A percentile compares a stretch with the other conserved stretches of the same genome.
These are phyloP conservation scores for Ustilago trichophora DNA, from an alignment of 1,284 basidiomycete species.

Conservation along the genomic window DNA sequence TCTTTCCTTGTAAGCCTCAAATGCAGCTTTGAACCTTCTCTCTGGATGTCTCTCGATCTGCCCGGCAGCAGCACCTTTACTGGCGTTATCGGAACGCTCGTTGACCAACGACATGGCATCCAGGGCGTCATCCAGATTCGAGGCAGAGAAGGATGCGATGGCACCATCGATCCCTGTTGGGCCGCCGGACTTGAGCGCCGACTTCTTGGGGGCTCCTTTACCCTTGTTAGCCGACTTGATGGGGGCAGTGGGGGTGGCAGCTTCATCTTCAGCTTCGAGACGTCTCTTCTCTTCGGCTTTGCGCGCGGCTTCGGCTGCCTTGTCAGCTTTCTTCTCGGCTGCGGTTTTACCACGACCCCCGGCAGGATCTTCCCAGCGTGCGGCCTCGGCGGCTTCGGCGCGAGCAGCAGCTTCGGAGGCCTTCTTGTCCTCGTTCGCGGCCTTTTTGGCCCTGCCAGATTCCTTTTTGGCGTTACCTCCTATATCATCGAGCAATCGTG, in stretches of 20 bases:
- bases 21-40: constrained; percentile 77
- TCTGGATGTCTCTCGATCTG: constrained; percentile 92
- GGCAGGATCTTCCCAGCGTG: constrained; percentile 75
- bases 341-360: constrained; percentile 75
- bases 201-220: constrained; percentile 46
- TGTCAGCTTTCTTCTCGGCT: constrained; percentile 78
- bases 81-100: constrained; percentile 90
- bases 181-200: constrained; percentile 32
- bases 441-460: constrained; percentile 77
- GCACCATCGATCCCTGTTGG: constrained; percentile 48
- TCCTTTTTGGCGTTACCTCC: constrained; percentile 51
- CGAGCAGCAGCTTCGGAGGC: constrained; percentile 73
- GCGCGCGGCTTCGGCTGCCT: constrained; percentile 68
- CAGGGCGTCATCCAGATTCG: constrained; percentile 89
- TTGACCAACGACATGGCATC: constrained; percentile 89
- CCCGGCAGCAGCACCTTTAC: constrained; percentile 73
- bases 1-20: constrained; percentile 88
- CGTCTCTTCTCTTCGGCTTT: constrained; percentile 70
- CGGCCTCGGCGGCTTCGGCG: constrained; percentile 76
- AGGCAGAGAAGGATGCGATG: constrained; percentile 74
- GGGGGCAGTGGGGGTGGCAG: constrained; percentile 73
- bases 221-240: constrained; percentile 73
- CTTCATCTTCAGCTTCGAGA: constrained; percentile 82
- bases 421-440: constrained; percentile 86
- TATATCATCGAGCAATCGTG: no score